Evolutionary conservation across 1,139 yeast genomes (phyloP), one percentile per base, ranked within the genome.

Genomic region (Lodderomyces margitis): DNA sequence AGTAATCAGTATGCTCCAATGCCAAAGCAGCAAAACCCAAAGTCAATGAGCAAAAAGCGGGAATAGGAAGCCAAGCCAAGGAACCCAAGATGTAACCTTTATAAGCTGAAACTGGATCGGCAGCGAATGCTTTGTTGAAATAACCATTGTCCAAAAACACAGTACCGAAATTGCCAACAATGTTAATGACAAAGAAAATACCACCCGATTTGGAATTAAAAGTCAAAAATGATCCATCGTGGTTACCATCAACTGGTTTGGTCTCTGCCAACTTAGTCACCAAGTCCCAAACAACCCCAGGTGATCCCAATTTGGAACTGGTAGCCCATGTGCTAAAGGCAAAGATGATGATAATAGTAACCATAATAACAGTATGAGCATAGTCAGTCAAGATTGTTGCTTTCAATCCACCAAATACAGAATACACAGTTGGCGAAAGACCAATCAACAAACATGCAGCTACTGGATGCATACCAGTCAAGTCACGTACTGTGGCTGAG

Each of bases 41-140:
- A 10, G 95, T 84, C 7, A 94, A 83, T 14, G 95, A 85, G 36
- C 81, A 75, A 42, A 86, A 74, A 68, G 83, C 83, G 30, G 96
- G 96, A 49, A 88, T 82, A 8, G 95, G 92, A 58, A 87, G 84
- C 96, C 96, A 89, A 0, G 92, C 83, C 41, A 88, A 61, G n/a
- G 96, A 96, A 44, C 96, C 96, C 51, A 87, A 64, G 25, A 87
- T 81, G 60, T 89, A 88, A 14, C 96, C 96, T n/a, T 94, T 92
- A 54, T 88, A 70, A 23, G 95, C 87, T 30, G 94, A 82, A 3
- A 80, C 84, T 14, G 96, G 94, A 48, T 82, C 74, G 10, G 95
- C 86, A 37, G 95, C 91, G 61, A 88, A 85, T 5, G 95, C 95
- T 65, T 86, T 85, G 65, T 86, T 85, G 82, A 91, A 88, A 65